Conservation (phyloP, 805 yeast species). For the Pichia kluyveri region DNA sequence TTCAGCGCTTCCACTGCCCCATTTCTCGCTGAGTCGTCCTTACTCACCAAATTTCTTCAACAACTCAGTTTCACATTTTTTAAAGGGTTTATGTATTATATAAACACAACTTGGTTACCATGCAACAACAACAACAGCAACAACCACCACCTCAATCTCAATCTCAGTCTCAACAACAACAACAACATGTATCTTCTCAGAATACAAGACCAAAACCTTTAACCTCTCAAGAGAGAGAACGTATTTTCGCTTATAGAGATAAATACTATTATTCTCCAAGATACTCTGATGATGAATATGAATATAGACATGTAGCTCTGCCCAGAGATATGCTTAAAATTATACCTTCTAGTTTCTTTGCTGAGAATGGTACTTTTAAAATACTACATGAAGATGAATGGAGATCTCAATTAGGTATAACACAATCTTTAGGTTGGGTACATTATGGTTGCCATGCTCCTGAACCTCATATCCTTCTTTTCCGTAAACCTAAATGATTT, state of each 20-base stretch:
- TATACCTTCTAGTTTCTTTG: constrained; percentile 90
- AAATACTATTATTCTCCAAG: constrained; percentile 90
- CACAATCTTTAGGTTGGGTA: constrained; percentile 96
- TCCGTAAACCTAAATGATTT: constrained; percentile 48
- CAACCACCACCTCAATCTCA: background rate
- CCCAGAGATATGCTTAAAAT: constrained; percentile 94
- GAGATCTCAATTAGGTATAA: constrained; percentile 90
- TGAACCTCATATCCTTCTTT: constrained; percentile 91
- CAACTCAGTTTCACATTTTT: too few species aligned
- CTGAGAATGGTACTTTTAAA: constrained; percentile 89
- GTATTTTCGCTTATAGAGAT: constrained; percentile 86
- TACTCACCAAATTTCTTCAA: too few species aligned
- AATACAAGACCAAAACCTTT: constrained; percentile 46
- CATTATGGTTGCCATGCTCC: constrained; percentile 98
- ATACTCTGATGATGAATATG: constrained; percentile 85
- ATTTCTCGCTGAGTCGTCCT: too few species aligned
- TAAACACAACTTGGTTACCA: too few species aligned
- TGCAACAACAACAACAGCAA: background rate
- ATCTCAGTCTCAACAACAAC: background rate
- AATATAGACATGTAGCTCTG: constrained; percentile 93
- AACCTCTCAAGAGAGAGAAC: constrained; percentile 74
- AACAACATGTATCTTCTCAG: background rate
- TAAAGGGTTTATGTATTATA: too few species aligned
- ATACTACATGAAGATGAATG: constrained; percentile 93
- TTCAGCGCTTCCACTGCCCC: too few species aligned